These are phyloP conservation scores for Lachnellula hyalina DNA, from an alignment of 2,329 filamentous ascomycete species.

Conservation along the genomic window DNA sequence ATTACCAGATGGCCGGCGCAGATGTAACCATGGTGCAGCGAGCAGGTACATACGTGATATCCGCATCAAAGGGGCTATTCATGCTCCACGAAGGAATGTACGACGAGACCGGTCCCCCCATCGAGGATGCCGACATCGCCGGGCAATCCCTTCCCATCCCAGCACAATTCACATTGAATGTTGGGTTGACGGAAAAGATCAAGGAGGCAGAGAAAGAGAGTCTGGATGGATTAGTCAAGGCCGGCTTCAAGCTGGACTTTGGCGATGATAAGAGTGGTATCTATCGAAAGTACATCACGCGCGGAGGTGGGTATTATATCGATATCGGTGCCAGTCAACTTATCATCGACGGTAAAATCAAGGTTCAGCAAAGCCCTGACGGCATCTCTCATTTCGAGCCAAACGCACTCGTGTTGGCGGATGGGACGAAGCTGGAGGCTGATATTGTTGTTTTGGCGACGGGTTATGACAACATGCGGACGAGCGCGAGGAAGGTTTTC, in stretches of 20 bases:
- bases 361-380: slow-evolving; percentile 40
- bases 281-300: slow-evolving; percentile 50
- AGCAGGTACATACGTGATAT: slow-evolving; percentile 58
- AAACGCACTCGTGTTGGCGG: slow-evolving; percentile 34
- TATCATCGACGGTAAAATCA: slow-evolving; percentile 48
- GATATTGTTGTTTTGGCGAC: slow-evolving; percentile 46
- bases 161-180: slow-evolving; percentile 55
- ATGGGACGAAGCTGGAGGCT: slow-evolving; percentile 42
- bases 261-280: slow-evolving; percentile 29
- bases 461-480: slow-evolving; percentile 47
- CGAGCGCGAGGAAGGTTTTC: slow-evolving; percentile 41
- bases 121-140: slow-evolving; percentile 61
- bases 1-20: slow-evolving; percentile 61
- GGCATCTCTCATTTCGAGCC: slow-evolving; percentile 40
- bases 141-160: slow-evolving; percentile 52
- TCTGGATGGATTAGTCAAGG: slow-evolving; percentile 46
- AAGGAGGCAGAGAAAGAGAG: slow-evolving; percentile 32
- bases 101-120: slow-evolving; percentile 44
- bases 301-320: slow-evolving; percentile 55
- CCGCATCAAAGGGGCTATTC: slow-evolving; percentile 34
- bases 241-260: slow-evolving; percentile 52
- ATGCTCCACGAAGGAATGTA: slow-evolving; percentile 30
- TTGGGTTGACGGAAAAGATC: slow-evolving; percentile 38
- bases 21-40: slow-evolving; percentile 66
- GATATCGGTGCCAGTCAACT: slow-evolving; percentile 48